Evolutionary conservation across 208 protist species (phyloP).

Genomic region (Vickermania ingenoplastis): DNA sequence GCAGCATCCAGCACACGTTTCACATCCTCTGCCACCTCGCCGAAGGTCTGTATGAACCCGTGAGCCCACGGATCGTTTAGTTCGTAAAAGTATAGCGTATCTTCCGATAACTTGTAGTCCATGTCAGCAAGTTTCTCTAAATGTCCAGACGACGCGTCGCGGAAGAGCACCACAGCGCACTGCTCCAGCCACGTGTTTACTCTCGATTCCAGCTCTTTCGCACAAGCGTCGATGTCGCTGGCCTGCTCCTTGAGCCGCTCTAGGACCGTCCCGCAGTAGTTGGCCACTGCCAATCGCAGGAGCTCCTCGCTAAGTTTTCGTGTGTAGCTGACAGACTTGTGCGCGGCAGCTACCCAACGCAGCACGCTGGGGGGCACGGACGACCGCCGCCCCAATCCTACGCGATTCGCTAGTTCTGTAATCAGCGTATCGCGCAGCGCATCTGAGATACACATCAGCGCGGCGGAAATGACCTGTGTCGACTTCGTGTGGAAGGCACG

Average conservation of each 20-base stretch:
- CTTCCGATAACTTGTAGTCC: conserved; percentile 60
- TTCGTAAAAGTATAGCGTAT: conserved; percentile 71
- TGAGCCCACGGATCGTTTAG: conserved; percentile 80
- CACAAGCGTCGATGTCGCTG: conserved; percentile 30
- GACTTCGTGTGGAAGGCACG: conserved; percentile 73
- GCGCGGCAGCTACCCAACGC: conserved; percentile 40
- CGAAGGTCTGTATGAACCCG: conserved; percentile 31
- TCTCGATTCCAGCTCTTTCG: conserved; percentile 5
- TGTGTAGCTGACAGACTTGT: conserved; percentile 38
- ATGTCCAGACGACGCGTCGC: conserved; percentile 21
- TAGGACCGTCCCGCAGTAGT: conserved; percentile 22
- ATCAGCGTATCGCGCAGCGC: conserved; percentile 45
- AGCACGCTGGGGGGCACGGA: conserved; percentile 29
- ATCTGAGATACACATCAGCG: conserved; percentile 52
- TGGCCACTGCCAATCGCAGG: conserved; percentile 17
- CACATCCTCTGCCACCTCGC: conserved; percentile 27
- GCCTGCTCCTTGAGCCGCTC: conserved; percentile 62
- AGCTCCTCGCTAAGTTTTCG: conserved; percentile 49
- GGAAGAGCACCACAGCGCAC: background rate
- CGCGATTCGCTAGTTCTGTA: conserved; percentile 32
- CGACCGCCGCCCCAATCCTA: conserved; percentile 5
- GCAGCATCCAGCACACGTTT: conserved; percentile 16
- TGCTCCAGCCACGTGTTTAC: conserved; percentile 2
- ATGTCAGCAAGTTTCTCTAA: conserved; percentile 42
- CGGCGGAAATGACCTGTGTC: conserved; percentile 70